Evolutionary conservation across 23 red algal genomes (phyloP).

Genomic region (Gracilaria caudata): DNA sequence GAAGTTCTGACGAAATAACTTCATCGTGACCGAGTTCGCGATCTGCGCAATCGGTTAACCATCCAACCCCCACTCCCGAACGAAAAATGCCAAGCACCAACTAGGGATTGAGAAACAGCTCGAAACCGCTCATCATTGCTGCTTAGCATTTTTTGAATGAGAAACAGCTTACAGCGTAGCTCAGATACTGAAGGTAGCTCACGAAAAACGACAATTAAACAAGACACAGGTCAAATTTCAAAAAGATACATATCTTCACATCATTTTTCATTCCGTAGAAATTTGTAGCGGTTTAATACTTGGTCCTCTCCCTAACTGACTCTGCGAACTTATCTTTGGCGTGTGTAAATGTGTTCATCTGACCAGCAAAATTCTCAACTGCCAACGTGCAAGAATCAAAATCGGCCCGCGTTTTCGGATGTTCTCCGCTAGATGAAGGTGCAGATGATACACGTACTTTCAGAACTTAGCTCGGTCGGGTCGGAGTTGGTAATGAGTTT

Average conservation of each 20-base stretch:
- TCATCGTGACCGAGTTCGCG: not conserved
- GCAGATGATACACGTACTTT: not conserved
- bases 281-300: slow-evolving; percentile 14
- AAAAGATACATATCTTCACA: not conserved
- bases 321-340: slow-evolving; percentile 16
- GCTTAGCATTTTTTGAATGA: too few species aligned
- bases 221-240: too few species aligned
- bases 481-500: too few species aligned
- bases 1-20: not conserved
- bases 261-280: not conserved
- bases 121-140: too few species aligned
- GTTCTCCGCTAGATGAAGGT: slow-evolving; percentile 1
- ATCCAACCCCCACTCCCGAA: not conserved
- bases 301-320: not conserved
- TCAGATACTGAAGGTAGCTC: too few species aligned
- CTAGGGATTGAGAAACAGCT: not conserved
- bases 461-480: too few species aligned
- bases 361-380: slow-evolving; percentile 2
- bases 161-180: not conserved
- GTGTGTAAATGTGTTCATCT: not conserved
- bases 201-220: too few species aligned
- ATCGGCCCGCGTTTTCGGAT: slow-evolving; percentile 13
- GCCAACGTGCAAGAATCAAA: not conserved
- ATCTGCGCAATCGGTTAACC: not conserved
- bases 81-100: not conserved